Conservation (phyloP, 2,329 filamentous ascomycete species). For the Lachnellula occidentalis region DNA sequence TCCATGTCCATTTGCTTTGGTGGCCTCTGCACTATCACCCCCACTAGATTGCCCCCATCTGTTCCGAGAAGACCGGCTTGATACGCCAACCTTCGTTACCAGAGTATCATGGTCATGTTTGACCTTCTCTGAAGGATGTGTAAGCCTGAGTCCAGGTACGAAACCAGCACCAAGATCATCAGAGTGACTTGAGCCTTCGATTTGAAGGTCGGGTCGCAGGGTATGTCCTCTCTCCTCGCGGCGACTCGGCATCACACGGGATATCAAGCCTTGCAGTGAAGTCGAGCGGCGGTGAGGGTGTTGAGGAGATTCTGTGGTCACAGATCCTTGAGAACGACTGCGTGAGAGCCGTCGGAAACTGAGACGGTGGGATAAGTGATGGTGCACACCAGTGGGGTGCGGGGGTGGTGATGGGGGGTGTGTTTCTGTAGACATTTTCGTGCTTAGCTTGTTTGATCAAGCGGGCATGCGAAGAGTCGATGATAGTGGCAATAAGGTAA, state of each 20-base stretch:
- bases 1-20: not conserved
- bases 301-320: not conserved
- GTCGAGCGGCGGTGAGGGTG: slow-evolving; percentile 7
- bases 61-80: not conserved
- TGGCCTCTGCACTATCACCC: too few relatives aligned
- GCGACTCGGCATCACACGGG: slow-evolving; percentile 11
- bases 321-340: too few relatives aligned
- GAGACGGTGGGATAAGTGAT: too few relatives aligned
- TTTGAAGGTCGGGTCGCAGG: slow-evolving; percentile 1
- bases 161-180: not conserved
- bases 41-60: not conserved
- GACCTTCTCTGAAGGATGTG: not conserved
- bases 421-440: too few relatives aligned
- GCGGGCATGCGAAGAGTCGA: too few relatives aligned
- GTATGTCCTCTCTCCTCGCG: slow-evolving; percentile 14
- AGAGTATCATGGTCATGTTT: not conserved
- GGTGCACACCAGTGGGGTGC: too few relatives aligned
- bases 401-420: too few relatives aligned
- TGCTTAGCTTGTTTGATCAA: too few relatives aligned
- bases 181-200: not conserved
- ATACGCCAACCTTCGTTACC: not conserved
- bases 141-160: too few relatives aligned
- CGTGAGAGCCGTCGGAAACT: too few relatives aligned
- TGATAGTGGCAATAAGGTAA: too few relatives aligned
- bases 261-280: slow-evolving; percentile 11